phyloP scores from a whole-genome alignment of 352 stramenopile species.

The Globisporangium iwayamae region DNA sequence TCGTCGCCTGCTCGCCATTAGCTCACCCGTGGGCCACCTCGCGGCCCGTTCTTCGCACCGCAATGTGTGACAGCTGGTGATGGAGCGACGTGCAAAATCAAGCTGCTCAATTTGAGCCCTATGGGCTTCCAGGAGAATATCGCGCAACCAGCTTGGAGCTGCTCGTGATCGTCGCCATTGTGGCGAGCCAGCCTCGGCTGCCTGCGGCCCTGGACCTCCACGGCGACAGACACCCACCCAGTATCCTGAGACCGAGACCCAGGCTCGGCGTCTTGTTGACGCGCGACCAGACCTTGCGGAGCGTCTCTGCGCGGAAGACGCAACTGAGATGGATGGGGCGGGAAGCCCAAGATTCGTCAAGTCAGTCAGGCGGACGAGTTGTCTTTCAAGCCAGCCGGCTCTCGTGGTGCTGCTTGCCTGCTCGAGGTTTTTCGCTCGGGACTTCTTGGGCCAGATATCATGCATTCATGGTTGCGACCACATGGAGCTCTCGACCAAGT shows the following conservation, averaged over 20 bases:
- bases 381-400: neutral
- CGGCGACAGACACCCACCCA: neutral
- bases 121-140: neutral
- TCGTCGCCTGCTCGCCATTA: slow-evolving; percentile 3
- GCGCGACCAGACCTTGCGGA: neutral
- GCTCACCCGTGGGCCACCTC: neutral
- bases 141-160: too few relatives aligned
- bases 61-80: neutral
- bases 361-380: neutral
- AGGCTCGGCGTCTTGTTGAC: neutral
- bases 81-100: neutral
- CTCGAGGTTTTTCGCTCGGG: neutral
- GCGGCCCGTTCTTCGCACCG: too few relatives aligned
- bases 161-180: too few relatives aligned
- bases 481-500: neutral
- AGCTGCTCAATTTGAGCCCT: neutral
- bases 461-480: neutral
- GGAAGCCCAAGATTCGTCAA: slow-evolving; percentile 2
- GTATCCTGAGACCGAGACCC: too few relatives aligned
- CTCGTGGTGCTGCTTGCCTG: neutral
- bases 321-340: neutral
- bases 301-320: neutral
- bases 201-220: neutral
- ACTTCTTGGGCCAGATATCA: neutral
- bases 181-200: too few relatives aligned